Conservation (phyloP, 768 basidiomycete species). For the Hemileccinum rubropunctum region DNA sequence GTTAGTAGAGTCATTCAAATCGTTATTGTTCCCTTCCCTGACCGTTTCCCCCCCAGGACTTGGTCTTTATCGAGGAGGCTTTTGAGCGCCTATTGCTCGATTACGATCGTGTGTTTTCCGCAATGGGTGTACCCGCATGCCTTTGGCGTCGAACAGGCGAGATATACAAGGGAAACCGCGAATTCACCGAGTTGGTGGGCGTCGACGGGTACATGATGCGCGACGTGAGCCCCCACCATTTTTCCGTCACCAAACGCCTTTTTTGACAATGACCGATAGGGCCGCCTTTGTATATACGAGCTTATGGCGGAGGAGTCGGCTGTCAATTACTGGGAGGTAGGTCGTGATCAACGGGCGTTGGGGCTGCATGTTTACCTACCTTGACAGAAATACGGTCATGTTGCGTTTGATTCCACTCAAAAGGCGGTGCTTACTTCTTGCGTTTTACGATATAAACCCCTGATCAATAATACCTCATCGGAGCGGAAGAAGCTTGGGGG, state of each 20-base stretch:
- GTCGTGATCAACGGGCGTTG: conserved; percentile 11
- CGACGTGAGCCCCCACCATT: conserved; percentile 51
- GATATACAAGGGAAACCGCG: conserved; percentile 97
- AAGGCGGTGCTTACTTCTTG: conserved; percentile 93
- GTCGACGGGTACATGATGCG: conserved; percentile 85
- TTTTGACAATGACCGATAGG: conserved; percentile 39
- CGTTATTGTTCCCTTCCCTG: not conserved
- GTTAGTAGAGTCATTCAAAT: conserved; percentile 35
- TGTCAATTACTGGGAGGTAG: conserved; percentile 96
- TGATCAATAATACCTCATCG: conserved; percentile 45
- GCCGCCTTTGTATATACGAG: conserved; percentile 94
- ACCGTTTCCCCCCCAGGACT: conserved; percentile 50
- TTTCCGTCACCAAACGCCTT: not conserved
- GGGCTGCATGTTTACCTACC: not conserved
- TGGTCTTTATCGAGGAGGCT: conserved; percentile 96
- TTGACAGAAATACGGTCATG: conserved; percentile 88
- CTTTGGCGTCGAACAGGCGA: conserved; percentile 96
- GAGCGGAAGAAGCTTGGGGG: conserved; percentile 30
- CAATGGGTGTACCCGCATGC: conserved; percentile 96
- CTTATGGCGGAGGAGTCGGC: conserved; percentile 97
- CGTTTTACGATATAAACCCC: conserved; percentile 77
- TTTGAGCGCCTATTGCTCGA: conserved; percentile 94
- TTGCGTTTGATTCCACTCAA: conserved; percentile 88
- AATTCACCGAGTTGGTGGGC: conserved; percentile 89
- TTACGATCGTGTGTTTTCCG: conserved; percentile 91